Evolutionary conservation across 192 early-diverging fungal species (phyloP), one percentile per base, ranked within the genome.

Genomic region (Entrophospora sp.): DNA sequence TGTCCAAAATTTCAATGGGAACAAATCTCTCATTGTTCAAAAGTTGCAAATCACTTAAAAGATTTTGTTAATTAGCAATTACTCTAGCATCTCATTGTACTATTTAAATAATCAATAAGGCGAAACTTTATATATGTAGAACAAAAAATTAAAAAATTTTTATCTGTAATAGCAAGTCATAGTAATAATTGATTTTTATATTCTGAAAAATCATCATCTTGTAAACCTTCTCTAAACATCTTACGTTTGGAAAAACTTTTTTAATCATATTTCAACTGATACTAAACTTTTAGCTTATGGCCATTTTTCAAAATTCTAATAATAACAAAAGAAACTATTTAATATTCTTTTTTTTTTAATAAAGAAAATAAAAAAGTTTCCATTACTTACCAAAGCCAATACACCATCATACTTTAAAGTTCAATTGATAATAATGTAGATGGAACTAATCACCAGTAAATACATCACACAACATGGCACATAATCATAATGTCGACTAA

Each of bases 381-480:
- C n/a, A n/a, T n/a, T n/a, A 67, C 73, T 34, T 73, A 85, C 87
- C 78, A 96, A 68, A 12, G 89, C 87, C 55, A 96, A 73, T 24
- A 93, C 73, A 22, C 94, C 94, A 70, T 88, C 78, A 3, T 80
- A 73, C 61, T 84, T 86, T 52, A 96, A 68, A 30, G 91, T 84
- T 24, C 86, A 24, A 85, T 72, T 5, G 89, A 86, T 69, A 92
- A 92, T 69, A 96, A 75, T 2, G 70, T 43, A 3, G 78, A 71
- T 4, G 89, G 86, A 3, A 94, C 87, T 3, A 82, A 0, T 92
- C 94, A 43, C 93, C 93, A 0, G 92, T 91, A 69, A 96, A 96
- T n/a, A 96, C 90, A 73, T 96, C 94, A 69, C 94, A 92, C 13
- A 93, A 72, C 28, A n/a, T n/a, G n/a, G n/a, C n/a, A 96, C 75